Evolutionary conservation across 805 yeast species (phyloP).

Genomic region (Wickerhamiella musiphila): DNA sequence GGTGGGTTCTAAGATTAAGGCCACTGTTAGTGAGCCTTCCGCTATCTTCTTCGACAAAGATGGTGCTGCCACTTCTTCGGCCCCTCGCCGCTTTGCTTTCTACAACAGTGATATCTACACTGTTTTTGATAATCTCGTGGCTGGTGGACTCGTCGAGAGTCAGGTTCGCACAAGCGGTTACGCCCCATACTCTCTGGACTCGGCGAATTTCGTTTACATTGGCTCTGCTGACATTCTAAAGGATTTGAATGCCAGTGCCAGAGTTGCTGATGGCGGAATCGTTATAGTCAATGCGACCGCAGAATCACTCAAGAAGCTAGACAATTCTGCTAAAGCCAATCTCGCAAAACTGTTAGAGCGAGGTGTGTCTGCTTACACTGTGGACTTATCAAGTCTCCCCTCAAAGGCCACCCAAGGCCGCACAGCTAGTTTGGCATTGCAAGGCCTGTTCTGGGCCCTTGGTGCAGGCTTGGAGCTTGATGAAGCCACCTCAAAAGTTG

Average conservation of each 20-base stretch:
- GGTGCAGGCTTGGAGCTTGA: conserved; percentile 43
- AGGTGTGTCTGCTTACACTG: conserved; percentile 32
- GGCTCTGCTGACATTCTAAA: conserved; percentile 40
- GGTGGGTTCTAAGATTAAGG: conserved; percentile 47
- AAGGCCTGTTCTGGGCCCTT: conserved; percentile 64
- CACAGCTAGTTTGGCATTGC: conserved; percentile 54
- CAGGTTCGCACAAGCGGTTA: conserved; percentile 31
- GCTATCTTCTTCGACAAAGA: conserved; percentile 13
- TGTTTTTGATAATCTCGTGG: conserved; percentile 50
- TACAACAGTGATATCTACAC: conserved; percentile 32
- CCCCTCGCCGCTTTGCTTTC: conserved; percentile 10
- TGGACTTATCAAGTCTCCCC: conserved; percentile 51
- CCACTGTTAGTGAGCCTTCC: conserved; percentile 22
- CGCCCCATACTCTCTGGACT: conserved; percentile 27
- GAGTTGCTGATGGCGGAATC: conserved; percentile 38
- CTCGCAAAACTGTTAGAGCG: conserved; percentile 34
- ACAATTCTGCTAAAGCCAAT: conserved; percentile 32
- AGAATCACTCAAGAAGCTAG: conserved; percentile 35
- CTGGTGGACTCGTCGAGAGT: conserved; percentile 62
- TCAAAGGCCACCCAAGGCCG: conserved; percentile 48
- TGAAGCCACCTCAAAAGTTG: conserved; percentile 56
- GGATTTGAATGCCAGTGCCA: conserved; percentile 43
- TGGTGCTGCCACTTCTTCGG: conserved; percentile 9
- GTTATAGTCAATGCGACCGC: conserved; percentile 26
- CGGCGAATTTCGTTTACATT: conserved; percentile 48